Base-by-base conservation (phyloP, 2,329 filamentous ascomycete species). In the Xenoacremonium recifei region DNA sequence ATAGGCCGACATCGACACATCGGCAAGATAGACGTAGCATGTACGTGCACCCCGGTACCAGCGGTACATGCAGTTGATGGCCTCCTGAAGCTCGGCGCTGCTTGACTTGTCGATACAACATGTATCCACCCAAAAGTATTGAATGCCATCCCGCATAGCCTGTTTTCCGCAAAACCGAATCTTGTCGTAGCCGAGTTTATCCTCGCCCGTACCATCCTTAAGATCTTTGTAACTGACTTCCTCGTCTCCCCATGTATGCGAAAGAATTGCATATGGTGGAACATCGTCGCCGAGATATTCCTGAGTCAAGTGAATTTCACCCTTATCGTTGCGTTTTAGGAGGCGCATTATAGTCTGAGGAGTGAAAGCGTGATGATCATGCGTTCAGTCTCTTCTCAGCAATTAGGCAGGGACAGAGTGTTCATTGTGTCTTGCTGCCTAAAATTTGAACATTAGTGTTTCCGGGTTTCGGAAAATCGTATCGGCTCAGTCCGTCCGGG, bases 31-130 rank as follows among this genome's bases (percentile, higher is more conserved):
- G 19, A 51, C 55, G 20, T 51, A 57, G 44, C 57, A 59, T 18
- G 55, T 44, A n/a, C 37, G 42, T 4, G 55, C 39, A 2, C 44
- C 40, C n/a, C 44, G 25, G 32, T 59, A 57, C 53, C 54, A 58
- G 10, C 31, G 38, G 19, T 47, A 59, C 50, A 48, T 57, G 34
- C 53, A 57, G 42, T 60, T 59, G 45, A 59, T 51, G 11, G 55
- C 50, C 38, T 59, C 55, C 15, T 53, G 50, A 18, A 61, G 29
- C 36, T 61, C 59, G 11, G 54, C 40, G 11, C 46, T 46, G 18
- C 44, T 55, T 6, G 38, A 42, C 39, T 37, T 42, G 29, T 47
- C 42, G 11, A 32, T 37, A 29, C 17, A 33, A 23, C 19, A 23
- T n/a, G 36, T 15, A 4, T 21, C 25, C 3, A 41, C 35, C 43